Percentiles rank a stretch among this genome's conserved stretches.
Evolutionary conservation across 257 asterid genomes (phyloP).

Genomic region (Plantago ovata): DNA sequence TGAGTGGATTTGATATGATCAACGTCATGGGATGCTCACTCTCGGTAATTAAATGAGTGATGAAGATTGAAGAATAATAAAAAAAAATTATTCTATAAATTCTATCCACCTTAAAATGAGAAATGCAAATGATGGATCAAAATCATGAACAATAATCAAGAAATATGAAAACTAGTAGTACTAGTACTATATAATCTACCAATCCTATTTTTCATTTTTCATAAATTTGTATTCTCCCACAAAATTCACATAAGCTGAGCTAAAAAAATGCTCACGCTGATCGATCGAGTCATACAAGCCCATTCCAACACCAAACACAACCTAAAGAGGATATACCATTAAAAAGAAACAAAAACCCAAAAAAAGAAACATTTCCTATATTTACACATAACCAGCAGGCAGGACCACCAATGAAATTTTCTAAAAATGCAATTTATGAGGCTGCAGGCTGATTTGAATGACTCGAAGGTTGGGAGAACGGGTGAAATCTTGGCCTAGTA

Average conservation of each 20-base stretch:
- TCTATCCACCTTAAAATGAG: too few relatives aligned
- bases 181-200: not conserved
- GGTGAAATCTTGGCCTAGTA: constrained; percentile 57
- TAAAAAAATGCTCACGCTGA: constrained; percentile 31
- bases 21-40: too few relatives aligned
- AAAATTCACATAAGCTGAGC: constrained; percentile 35
- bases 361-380: constrained; percentile 15
- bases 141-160: too few relatives aligned
- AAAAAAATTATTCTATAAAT: too few relatives aligned
- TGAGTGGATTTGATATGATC: too few relatives aligned
- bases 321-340: not conserved
- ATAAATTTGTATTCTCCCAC: constrained; percentile 23
- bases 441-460: constrained; percentile 54
- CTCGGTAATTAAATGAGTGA: too few relatives aligned
- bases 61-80: too few relatives aligned
- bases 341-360: not conserved
- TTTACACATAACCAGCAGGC: constrained; percentile 21
- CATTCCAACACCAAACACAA: constrained; percentile 25
- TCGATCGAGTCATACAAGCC: constrained; percentile 20
- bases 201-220: not conserved
- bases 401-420: constrained; percentile 3
- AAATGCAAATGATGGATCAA: too few relatives aligned
- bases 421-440: constrained; percentile 24
- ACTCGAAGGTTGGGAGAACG: constrained; percentile 33
- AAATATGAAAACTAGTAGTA: not conserved